Conservation (phyloP, 176 grass and related monocot species). For the Chloris gayana region DNA sequence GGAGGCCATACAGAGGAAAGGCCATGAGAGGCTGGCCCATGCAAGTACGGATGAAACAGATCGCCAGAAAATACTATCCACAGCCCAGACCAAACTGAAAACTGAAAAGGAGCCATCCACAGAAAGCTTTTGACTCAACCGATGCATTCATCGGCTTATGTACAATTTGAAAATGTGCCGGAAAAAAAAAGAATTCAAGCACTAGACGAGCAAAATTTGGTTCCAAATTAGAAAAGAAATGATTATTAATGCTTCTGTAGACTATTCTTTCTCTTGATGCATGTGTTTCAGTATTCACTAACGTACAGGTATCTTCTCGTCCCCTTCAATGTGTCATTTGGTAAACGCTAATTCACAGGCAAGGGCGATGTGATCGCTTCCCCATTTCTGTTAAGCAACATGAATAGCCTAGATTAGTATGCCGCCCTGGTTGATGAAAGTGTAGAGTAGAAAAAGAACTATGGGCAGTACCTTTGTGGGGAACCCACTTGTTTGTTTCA, state of each 20-base stretch:
- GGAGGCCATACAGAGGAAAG: no score
- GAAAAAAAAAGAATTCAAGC: background rate
- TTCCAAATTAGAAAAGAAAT: conserved; percentile 21
- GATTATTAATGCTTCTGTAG: background rate
- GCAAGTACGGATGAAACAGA: background rate
- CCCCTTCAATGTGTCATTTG: conserved; percentile 26
- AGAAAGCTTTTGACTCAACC: background rate
- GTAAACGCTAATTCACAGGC: conserved; percentile 77
- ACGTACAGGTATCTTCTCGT: background rate
- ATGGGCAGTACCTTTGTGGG: conserved; percentile 75
- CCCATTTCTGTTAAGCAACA: conserved; percentile 77
- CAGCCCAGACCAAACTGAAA: background rate
- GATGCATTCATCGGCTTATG: background rate
- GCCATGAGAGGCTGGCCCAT: no score
- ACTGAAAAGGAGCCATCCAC: background rate
- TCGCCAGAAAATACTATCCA: background rate
- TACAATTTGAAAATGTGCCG: background rate
- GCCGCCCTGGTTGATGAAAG: background rate
- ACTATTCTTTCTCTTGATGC: conserved; percentile 3
- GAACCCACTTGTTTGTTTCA: conserved; percentile 69
- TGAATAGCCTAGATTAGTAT: conserved; percentile 16
- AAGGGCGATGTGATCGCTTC: conserved; percentile 89
- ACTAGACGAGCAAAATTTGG: conserved; percentile 1
- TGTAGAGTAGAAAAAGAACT: background rate
- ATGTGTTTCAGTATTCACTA: conserved; percentile 14